Evolutionary conservation across 768 basidiomycete genomes (phyloP).

Genomic region (Suillus bovinus): DNA sequence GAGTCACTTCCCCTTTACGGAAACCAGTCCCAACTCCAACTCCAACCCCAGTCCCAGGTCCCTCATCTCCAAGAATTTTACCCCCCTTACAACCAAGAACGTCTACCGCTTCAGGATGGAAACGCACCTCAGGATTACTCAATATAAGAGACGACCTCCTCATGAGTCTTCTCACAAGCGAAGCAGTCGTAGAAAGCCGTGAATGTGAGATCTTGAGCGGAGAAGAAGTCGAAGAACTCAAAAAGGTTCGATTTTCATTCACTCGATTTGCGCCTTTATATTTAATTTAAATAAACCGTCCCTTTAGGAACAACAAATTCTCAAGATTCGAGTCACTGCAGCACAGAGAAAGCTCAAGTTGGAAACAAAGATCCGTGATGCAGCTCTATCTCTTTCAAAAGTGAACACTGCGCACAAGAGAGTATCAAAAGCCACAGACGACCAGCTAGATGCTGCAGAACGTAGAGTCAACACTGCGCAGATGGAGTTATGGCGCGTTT

Average conservation of each 20-base stretch:
- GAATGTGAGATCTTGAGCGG: slow-evolving; percentile 75
- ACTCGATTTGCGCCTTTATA: slow-evolving; percentile 2
- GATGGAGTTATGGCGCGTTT: slow-evolving; percentile 68
- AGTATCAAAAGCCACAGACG: slow-evolving; percentile 62
- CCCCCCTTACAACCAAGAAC: slow-evolving; percentile 37
- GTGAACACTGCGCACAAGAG: slow-evolving; percentile 59
- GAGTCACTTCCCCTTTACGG: slow-evolving; percentile 24
- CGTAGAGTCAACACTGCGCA: slow-evolving; percentile 69
- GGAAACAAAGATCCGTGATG: slow-evolving; percentile 88
- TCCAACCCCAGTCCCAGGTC: slow-evolving; percentile 39
- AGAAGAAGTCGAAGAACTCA: slow-evolving; percentile 70
- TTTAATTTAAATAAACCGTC: slow-evolving; percentile 16
- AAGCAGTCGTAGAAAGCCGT: slow-evolving; percentile 91
- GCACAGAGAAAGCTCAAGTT: slow-evolving; percentile 73
- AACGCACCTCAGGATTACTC: slow-evolving; percentile 44
- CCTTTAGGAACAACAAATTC: slow-evolving; percentile 69
- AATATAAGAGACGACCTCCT: slow-evolving; percentile 82
- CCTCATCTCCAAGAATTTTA: slow-evolving; percentile 40
- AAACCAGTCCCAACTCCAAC: slow-evolving; percentile 23
- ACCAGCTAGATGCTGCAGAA: slow-evolving; percentile 74
- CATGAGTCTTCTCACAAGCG: slow-evolving; percentile 87
- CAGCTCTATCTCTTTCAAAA: slow-evolving; percentile 71
- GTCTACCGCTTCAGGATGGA: slow-evolving; percentile 41
- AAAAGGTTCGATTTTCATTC: slow-evolving; percentile 53
- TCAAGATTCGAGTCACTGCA: slow-evolving; percentile 64